Conservation (phyloP, 2,329 filamentous ascomycete species). For the Cladosporium halotolerans region DNA sequence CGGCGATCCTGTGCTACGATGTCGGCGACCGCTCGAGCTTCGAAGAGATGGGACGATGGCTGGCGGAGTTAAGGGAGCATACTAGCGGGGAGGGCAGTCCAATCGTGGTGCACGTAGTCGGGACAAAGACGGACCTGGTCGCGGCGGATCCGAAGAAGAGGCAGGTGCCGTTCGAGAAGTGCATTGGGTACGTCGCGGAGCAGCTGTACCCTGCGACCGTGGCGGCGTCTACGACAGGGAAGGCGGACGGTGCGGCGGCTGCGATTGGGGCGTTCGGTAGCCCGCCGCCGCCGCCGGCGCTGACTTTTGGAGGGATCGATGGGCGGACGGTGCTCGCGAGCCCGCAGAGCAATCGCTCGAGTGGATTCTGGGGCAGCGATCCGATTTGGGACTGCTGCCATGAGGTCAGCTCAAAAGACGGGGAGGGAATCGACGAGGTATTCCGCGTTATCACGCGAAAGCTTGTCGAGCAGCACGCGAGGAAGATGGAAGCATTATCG, state of each 20-base stretch:
- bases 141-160: conserved; percentile 71
- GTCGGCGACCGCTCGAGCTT: conserved; percentile 84
- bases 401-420: conserved; percentile 89
- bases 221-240: conserved; percentile 7
- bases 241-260: conserved; percentile 12
- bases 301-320: background rate
- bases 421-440: conserved; percentile 93
- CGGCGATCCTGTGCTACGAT: conserved; percentile 89
- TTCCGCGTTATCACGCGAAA: conserved; percentile 87
- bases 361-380: conserved; percentile 76
- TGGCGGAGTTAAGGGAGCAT: conserved; percentile 67
- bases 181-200: conserved; percentile 91
- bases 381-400: conserved; percentile 96
- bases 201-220: conserved; percentile 64
- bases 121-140: conserved; percentile 88
- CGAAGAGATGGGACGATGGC: conserved; percentile 86
- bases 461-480: conserved; percentile 64
- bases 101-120: conserved; percentile 88
- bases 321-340: background rate
- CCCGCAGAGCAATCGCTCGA: conserved; percentile 50
- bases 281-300: conserved; percentile 1
- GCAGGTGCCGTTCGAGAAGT: conserved; percentile 88
- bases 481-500: conserved; percentile 41
- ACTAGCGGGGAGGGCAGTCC: conserved; percentile 38
- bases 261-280: background rate